phyloP scores from a whole-genome alignment of 805 yeast genomes.

The Metschnikowia orientalis region DNA sequence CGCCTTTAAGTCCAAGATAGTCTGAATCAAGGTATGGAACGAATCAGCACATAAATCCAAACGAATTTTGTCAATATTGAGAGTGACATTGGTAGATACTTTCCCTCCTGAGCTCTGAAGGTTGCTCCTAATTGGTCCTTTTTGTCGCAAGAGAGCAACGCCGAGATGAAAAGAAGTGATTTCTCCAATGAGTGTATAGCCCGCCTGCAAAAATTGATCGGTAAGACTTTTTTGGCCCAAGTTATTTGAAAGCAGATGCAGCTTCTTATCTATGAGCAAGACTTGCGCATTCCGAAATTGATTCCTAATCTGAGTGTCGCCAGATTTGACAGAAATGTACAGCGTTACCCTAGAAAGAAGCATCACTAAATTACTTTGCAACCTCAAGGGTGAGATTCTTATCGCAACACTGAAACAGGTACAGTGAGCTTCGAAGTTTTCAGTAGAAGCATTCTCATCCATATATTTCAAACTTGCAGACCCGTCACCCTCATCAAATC shows the following conservation, averaged over 20 bases:
- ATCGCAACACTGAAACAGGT: conserved; percentile 50
- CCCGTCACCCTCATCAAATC: too few relatives aligned
- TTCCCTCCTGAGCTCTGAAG: neutral
- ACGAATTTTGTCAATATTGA: conserved; percentile 45
- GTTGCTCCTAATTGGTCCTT: conserved; percentile 13
- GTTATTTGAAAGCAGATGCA: conserved; percentile 8
- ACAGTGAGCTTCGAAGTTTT: conserved; percentile 25
- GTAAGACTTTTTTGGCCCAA: conserved; percentile 14
- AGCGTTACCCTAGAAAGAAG: conserved; percentile 51
- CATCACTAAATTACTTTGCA: conserved; percentile 51
- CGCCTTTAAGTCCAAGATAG: conserved; percentile 66
- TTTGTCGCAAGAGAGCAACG: neutral
- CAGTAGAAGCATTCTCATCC: too few relatives aligned
- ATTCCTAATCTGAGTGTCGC: conserved; percentile 34
- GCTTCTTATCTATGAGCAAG: conserved; percentile 60
- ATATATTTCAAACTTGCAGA: too few relatives aligned
- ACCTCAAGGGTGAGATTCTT: conserved; percentile 59
- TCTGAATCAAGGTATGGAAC: conserved; percentile 61
- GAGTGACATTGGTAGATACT: conserved; percentile 10
- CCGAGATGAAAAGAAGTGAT: conserved; percentile 3
- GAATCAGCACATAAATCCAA: conserved; percentile 81
- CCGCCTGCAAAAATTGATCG: conserved; percentile 20
- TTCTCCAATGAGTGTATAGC: conserved; percentile 1
- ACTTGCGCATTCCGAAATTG: conserved; percentile 49
- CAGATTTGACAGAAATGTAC: conserved; percentile 38